A percentile compares a stretch with the other conserved stretches of the same genome.
phyloP scores from a whole-genome alignment of 2,329 filamentous ascomycete genomes.

The Fusarium paranaense region DNA sequence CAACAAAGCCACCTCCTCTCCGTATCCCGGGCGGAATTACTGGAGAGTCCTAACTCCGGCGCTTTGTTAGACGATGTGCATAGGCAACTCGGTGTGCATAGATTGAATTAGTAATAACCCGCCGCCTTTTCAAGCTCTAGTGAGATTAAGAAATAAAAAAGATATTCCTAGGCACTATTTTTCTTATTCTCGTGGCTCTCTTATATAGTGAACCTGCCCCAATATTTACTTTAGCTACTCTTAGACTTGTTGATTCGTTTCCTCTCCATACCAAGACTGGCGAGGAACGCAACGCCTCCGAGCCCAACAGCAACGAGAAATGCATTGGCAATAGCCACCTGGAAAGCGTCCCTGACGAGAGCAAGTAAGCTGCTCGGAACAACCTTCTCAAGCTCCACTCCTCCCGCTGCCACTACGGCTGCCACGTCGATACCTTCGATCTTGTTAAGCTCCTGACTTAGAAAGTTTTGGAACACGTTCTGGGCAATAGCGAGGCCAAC shows the following conservation, averaged over 20 bases:
- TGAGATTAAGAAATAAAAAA: neutral
- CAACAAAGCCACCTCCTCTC: neutral
- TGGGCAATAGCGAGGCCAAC: constrained; percentile 35
- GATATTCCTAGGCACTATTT: neutral
- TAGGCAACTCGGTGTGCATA: neutral
- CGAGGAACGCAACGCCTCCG: constrained; percentile 30
- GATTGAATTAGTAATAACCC: neutral
- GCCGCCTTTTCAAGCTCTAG: too few species aligned
- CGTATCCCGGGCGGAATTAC: neutral
- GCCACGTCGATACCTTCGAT: constrained; percentile 17
- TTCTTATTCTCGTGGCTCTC: neutral
- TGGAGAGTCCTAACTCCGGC: neutral
- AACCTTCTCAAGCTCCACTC: constrained; percentile 17
- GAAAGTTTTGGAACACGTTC: constrained; percentile 34
- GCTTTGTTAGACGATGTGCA: neutral
- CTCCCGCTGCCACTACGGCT: constrained; percentile 29
- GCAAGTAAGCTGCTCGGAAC: constrained; percentile 15
- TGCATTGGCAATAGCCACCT: constrained; percentile 24
- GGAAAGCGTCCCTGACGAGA: constrained; percentile 29
- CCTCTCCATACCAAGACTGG: constrained; percentile 34
- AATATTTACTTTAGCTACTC: neutral
- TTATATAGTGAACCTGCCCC: neutral
- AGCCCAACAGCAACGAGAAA: constrained; percentile 37
- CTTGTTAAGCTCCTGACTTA: constrained; percentile 5
- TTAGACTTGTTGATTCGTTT: constrained; percentile 21